These are phyloP conservation scores for Diutina rugosa DNA, from an alignment of 1,139 yeast genomes.

Conservation along the genomic window DNA sequence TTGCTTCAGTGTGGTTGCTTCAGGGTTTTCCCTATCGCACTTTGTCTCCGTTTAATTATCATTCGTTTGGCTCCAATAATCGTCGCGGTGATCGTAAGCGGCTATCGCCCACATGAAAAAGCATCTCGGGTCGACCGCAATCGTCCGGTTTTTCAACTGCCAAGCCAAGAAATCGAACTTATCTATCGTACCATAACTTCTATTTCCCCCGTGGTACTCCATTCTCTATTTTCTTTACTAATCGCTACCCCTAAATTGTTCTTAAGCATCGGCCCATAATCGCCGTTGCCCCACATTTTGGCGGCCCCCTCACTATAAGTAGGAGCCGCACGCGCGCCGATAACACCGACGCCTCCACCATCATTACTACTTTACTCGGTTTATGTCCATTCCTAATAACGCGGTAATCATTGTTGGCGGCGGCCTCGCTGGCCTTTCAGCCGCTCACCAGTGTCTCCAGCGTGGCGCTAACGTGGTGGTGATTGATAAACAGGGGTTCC, in stretches of 20 bases:
- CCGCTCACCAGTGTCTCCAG: slow-evolving; percentile 53
- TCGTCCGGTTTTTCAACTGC: no score
- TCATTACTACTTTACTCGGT: no score
- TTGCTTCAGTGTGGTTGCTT: no score
- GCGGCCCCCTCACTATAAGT: background rate
- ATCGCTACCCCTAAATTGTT: no score
- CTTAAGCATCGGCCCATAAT: background rate
- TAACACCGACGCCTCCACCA: background rate
- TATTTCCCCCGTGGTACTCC: no score
- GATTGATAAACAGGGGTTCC: slow-evolving; percentile 48
- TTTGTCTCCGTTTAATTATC: no score
- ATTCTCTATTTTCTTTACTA: no score
- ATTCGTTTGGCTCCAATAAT: background rate
- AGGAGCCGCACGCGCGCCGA: background rate
- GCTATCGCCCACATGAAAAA: background rate
- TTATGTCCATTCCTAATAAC: slow-evolving; percentile 14
- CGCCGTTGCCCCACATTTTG: background rate
- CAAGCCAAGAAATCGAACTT: no score
- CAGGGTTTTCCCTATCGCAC: no score
- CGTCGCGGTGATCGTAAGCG: background rate
- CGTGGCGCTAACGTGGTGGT: slow-evolving; percentile 45
- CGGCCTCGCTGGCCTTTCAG: slow-evolving; percentile 70
- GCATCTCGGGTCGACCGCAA: background rate
- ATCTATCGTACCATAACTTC: background rate
- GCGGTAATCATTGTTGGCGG: slow-evolving; percentile 63